Percentiles rank a stretch among this genome's conserved stretches.
Evolutionary conservation across 2,329 filamentous ascomycete species (phyloP).

Genomic region (Phoma sp.): DNA sequence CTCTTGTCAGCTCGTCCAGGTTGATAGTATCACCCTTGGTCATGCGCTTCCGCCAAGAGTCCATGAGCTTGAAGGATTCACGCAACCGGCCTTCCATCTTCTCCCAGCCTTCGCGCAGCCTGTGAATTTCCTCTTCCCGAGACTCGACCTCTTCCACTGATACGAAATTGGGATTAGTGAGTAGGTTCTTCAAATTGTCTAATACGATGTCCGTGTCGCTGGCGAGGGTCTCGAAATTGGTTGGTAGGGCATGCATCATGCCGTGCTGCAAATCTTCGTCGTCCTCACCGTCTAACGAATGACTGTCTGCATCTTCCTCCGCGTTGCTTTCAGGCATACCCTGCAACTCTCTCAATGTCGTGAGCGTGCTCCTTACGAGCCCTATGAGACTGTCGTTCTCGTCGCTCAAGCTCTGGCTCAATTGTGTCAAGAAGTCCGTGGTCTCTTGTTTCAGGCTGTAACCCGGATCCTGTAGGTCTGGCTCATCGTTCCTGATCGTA

Average conservation of each 20-base stretch:
- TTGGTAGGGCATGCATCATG: slow-evolving; percentile 57
- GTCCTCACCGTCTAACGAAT: slow-evolving; percentile 39
- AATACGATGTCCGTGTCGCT: slow-evolving; percentile 77
- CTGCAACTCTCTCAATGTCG: slow-evolving; percentile 70
- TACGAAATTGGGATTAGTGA: slow-evolving; percentile 96
- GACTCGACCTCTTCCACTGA: slow-evolving; percentile 91
- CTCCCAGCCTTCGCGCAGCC: slow-evolving; percentile 85
- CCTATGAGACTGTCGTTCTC: slow-evolving; percentile 86
- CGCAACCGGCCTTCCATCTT: slow-evolving; percentile 92
- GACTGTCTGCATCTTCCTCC: slow-evolving; percentile 31
- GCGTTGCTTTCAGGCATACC: slow-evolving; percentile 54
- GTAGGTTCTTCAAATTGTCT: slow-evolving; percentile 78
- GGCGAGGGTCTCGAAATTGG: slow-evolving; percentile 72
- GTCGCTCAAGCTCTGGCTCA: slow-evolving; percentile 83
- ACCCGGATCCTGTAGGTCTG: slow-evolving; percentile 59
- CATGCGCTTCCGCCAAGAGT: slow-evolving; percentile 88
- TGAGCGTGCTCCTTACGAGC: slow-evolving; percentile 73
- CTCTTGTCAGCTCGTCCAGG: slow-evolving; percentile 65
- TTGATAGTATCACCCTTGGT: slow-evolving; percentile 72
- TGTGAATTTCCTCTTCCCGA: slow-evolving; percentile 88
- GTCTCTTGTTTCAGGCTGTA: slow-evolving; percentile 85
- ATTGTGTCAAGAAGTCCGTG: slow-evolving; percentile 84
- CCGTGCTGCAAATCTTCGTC: slow-evolving; percentile 39
- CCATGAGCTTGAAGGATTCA: slow-evolving; percentile 88
- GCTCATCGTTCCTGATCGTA: slow-evolving; percentile 61